Evolutionary conservation across 2,329 filamentous ascomycete genomes (phyloP), one percentile per base, ranked within the genome.

Genomic region (Epichloe baconii): DNA sequence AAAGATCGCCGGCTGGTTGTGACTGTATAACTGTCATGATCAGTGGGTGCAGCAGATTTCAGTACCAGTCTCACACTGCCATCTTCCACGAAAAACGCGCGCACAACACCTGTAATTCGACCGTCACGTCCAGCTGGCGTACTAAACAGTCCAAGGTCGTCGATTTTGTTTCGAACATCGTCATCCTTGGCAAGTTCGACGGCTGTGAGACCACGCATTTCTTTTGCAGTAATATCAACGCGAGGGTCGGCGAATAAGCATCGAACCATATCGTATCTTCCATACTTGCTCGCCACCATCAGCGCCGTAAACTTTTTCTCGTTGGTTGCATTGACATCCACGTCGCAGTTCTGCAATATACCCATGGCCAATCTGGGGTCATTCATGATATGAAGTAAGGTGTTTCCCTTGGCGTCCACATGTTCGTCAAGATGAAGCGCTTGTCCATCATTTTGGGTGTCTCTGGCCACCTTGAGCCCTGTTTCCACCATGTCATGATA

Each of bases 241-340:
- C 94, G 76, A 23, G 88, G 80, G 63, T 98, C 93, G 42, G 84
- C 79, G 65, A 95, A 97, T 5, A 98, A 75, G 10, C 84, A 83
- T 53, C 90, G 78, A 17, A 98, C 91, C 74, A 95, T 88, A 60
- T 97, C 93, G 50, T 95, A 85, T 55, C 93, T 81, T 36, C 93
- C 93, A 63, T 97, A 98, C 66, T 98, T 98, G 76, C 91, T 97
- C 7, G 91, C 91, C 55, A 98, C 86, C 93, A 98, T 98, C 52
- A 98, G 74, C 2, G 93, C 84, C 0, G 94, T 98, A 63, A 98
- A 97, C 46, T 81, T 85, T 69, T 88, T 95, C 59, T 97, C 90
- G 62, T 98, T 98, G 8, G 84, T 86, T 8, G 91, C 90, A 67
- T 98, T 98, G 51, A 91, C 87, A 62, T 98, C 89, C n/a, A 89